Percentiles rank a stretch among this genome's conserved stretches.
phyloP scores from a whole-genome alignment of 768 basidiomycete species.

The Suillus fuscotomentosus region DNA sequence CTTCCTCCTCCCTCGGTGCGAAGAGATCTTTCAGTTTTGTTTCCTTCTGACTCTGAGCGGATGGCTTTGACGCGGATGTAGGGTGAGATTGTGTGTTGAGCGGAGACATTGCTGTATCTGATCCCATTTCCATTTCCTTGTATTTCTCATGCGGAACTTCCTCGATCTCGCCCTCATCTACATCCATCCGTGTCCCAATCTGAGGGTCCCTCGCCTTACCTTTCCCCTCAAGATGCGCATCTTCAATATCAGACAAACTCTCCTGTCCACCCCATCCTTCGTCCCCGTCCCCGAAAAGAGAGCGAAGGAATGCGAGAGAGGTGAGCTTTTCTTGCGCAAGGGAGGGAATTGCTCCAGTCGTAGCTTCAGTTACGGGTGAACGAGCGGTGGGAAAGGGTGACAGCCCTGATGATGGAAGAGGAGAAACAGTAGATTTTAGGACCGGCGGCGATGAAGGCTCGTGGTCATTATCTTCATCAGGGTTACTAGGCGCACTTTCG shows the following conservation, averaged over 20 bases:
- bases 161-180: constrained; percentile 22
- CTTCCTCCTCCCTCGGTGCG: constrained; percentile 64
- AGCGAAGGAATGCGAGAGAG: constrained; percentile 38
- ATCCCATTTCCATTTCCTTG: neutral
- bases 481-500: neutral
- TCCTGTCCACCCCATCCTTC: constrained; percentile 63
- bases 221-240: neutral
- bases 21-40: constrained; percentile 70
- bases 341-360: neutral
- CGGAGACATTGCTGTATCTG: neutral
- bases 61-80: neutral
- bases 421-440: neutral
- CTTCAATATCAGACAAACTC: constrained; percentile 56
- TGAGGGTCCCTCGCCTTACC: constrained; percentile 23
- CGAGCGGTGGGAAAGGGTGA: neutral
- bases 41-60: constrained; percentile 3
- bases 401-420: neutral
- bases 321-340: constrained; percentile 12
- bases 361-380: neutral
- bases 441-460: neutral
- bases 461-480: neutral
- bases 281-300: constrained; percentile 47
- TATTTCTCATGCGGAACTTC: constrained; percentile 14
- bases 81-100: neutral
- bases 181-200: neutral